Evolutionary conservation across 2,329 filamentous ascomycete species (phyloP).

Genomic region (Huntiella moniliformis): DNA sequence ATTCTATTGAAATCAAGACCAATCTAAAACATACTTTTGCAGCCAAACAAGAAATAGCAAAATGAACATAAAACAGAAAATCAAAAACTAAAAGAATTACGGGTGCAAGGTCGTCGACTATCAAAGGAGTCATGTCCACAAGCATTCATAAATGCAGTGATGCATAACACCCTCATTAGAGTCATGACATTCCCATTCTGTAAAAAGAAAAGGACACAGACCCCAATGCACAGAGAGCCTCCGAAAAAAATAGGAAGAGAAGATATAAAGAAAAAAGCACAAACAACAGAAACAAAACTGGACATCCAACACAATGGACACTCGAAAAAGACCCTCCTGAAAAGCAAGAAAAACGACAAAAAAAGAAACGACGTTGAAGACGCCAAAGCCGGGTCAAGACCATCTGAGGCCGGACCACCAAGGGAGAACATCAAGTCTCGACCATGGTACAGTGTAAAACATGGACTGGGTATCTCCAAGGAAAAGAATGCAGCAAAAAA

Average conservation of each 20-base stretch:
- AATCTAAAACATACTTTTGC: conserved; percentile 1
- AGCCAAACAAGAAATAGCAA: not conserved
- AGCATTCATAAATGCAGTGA: not conserved
- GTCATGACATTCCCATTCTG: not conserved
- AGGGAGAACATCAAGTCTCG: not conserved
- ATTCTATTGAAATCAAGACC: not conserved
- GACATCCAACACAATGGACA: not conserved
- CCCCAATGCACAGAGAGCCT: not conserved
- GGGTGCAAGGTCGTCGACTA: not conserved
- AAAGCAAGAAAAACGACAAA: conserved; percentile 1
- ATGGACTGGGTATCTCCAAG: conserved; percentile 11
- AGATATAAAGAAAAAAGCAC: not conserved
- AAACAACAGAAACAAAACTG: not conserved
- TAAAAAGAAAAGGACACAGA: not conserved
- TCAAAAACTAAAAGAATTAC: conserved; percentile 1
- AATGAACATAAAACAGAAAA: not conserved
- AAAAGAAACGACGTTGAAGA: conserved; percentile 2
- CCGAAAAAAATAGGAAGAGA: not conserved
- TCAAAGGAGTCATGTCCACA: not conserved
- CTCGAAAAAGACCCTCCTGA: not conserved
- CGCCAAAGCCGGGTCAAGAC: not conserved
- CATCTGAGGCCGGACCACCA: conserved; percentile 1
- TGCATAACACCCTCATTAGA: not conserved
- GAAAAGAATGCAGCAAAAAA: conserved; percentile 6
- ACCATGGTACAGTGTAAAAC: not conserved